These are phyloP conservation scores for Colletotrichum navitas DNA, from an alignment of 2,329 filamentous ascomycete genomes.

Conservation along the genomic window DNA sequence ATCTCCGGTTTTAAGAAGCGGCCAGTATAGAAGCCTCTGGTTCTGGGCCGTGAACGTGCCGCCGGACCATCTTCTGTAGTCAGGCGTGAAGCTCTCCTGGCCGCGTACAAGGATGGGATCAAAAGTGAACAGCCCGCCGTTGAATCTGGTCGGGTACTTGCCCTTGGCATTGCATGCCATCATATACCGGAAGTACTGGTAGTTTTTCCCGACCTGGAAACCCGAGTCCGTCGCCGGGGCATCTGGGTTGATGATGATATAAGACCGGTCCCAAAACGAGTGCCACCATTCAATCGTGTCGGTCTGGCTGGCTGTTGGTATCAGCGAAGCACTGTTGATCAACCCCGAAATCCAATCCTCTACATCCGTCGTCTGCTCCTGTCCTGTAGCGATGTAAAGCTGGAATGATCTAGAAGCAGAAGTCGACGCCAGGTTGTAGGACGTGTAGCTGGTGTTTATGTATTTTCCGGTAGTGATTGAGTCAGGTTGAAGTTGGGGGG, in stretches of 20 bases:
- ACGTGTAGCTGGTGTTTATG: background rate
- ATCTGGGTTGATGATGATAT: background rate
- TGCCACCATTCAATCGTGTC: background rate
- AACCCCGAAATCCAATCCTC: background rate
- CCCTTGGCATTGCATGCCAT: background rate
- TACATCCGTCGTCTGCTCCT: background rate
- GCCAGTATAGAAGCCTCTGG: background rate
- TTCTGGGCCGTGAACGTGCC: background rate
- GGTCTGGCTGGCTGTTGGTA: background rate
- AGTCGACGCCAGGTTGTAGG: background rate
- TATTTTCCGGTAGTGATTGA: background rate
- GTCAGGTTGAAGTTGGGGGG: background rate
- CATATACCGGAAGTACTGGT: background rate
- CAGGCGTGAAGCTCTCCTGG: background rate
- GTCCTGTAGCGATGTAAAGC: background rate
- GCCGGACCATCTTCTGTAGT: background rate
- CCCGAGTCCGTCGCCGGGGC: background rate
- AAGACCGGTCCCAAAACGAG: background rate
- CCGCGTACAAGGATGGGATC: background rate
- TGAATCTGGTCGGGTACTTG: background rate
- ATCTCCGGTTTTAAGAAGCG: background rate
- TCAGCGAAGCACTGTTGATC: background rate
- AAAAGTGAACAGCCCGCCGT: background rate
- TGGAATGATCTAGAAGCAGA: background rate
- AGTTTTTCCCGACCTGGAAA: background rate